phyloP scores from a whole-genome alignment of 352 stramenopile species.

The Thraustochytrium sp. region DNA sequence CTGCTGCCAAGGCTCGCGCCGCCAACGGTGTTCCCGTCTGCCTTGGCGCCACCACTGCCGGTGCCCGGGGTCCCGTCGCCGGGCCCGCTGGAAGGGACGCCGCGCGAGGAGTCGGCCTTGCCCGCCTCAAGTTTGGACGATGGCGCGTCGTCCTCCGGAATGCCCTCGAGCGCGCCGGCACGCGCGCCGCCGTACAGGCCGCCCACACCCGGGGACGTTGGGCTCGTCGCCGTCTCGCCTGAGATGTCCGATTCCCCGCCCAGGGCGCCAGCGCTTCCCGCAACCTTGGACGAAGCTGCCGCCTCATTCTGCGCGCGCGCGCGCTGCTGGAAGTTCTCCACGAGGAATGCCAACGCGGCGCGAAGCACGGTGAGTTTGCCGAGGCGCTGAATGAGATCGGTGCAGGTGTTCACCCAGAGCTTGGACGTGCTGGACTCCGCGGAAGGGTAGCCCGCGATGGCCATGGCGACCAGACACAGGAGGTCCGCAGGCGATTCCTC shows the following conservation, averaged over 20 bases:
- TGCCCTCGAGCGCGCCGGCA: neutral
- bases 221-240: no score
- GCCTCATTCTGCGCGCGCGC: neutral
- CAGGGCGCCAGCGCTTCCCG: no score
- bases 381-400: constrained; percentile 65
- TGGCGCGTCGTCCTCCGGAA: neutral
- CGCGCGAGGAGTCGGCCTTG: no score
- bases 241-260: no score
- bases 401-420: constrained; percentile 70
- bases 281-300: neutral
- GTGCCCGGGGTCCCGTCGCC: neutral
- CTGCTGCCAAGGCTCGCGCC: neutral
- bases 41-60: neutral
- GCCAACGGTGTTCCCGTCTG: neutral
- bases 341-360: neutral
- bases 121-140: no score
- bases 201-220: no score
- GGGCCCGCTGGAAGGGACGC: no score
- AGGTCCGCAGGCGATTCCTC: constrained; percentile 55
- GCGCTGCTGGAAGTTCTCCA: neutral
- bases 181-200: no score
- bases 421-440: constrained; percentile 46
- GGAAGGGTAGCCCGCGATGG: constrained; percentile 67
- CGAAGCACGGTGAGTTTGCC: neutral
- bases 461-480: constrained; percentile 77